phyloP scores from a whole-genome alignment of 441 rosid species.

The Erodium chrysanthum region DNA sequence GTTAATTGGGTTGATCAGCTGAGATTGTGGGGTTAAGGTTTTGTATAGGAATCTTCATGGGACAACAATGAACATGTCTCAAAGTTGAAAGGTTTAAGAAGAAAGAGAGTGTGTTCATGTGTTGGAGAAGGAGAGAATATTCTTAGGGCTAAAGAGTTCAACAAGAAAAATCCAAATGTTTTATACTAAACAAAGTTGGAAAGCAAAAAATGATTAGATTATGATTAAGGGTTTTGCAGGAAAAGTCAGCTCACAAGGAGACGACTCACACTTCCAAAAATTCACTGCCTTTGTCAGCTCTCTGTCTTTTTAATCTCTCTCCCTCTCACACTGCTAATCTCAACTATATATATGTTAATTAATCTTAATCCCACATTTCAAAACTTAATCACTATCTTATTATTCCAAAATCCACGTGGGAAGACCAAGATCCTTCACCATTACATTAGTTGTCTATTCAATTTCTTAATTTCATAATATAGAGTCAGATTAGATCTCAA shows the following conservation, averaged over 20 bases:
- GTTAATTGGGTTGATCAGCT: background rate
- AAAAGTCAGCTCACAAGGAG: slow-evolving; percentile 77
- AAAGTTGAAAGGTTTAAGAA: slow-evolving; percentile 4
- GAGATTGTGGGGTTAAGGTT: no score
- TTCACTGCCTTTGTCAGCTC: slow-evolving; percentile 44
- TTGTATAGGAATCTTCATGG: no score
- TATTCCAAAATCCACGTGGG: background rate
- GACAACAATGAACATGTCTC: no score
- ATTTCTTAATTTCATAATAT: no score
- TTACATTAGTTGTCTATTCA: background rate
- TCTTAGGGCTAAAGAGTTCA: slow-evolving; percentile 69
- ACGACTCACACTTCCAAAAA: slow-evolving; percentile 68
- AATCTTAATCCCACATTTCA: background rate
- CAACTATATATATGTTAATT: slow-evolving; percentile 15
- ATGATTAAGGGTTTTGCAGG: slow-evolving; percentile 57
- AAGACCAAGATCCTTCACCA: background rate
- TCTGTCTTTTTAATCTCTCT: no score
- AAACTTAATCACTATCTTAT: slow-evolving; percentile 1
- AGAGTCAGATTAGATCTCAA: no score
- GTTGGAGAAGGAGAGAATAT: slow-evolving; percentile 74
- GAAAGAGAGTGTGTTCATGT: slow-evolving; percentile 15
- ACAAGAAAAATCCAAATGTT: slow-evolving; percentile 66
- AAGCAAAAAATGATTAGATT: slow-evolving; percentile 67
- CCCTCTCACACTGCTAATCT: no score
- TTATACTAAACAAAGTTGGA: slow-evolving; percentile 34